phyloP scores from a whole-genome alignment of 1,284 basidiomycete species.

The Trichosporon sp. region DNA sequence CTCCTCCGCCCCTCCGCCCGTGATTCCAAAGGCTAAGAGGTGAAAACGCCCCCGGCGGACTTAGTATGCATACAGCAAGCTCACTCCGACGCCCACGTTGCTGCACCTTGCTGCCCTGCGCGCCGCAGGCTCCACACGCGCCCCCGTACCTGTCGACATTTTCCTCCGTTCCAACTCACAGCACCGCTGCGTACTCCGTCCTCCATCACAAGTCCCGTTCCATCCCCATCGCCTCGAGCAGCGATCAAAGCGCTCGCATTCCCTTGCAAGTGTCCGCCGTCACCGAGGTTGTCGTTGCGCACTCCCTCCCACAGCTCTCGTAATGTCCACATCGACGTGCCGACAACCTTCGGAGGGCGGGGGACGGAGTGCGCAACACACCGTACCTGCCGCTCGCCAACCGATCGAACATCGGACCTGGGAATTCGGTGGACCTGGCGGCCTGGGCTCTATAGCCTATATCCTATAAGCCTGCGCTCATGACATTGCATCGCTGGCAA shows the following conservation, averaged over 20 bases:
- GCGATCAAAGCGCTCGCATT: neutral
- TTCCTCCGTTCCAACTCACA: neutral
- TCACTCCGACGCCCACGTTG: neutral
- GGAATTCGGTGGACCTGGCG: neutral
- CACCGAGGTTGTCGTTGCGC: neutral
- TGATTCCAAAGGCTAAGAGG: neutral
- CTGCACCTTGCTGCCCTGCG: neutral
- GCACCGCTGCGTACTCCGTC: slow-evolving; percentile 2
- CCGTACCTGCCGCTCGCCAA: neutral
- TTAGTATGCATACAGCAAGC: slow-evolving; percentile 12
- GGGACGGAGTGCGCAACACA: neutral
- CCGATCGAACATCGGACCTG: neutral
- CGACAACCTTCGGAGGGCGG: neutral
- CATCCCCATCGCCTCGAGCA: neutral
- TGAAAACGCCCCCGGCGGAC: neutral
- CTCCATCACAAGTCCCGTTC: neutral
- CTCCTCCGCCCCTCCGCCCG: neutral
- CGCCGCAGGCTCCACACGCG: neutral
- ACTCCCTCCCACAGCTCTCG: neutral
- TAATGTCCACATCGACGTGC: neutral
- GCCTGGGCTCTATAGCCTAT: neutral
- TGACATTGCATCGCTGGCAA: neutral
- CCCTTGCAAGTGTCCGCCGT: neutral
- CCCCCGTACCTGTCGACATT: neutral
- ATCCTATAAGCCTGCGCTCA: neutral